A percentile compares a stretch with the other conserved stretches of the same genome.
phyloP scores from a whole-genome alignment of 345 rosid species.

The Conringia planisiliqua region DNA sequence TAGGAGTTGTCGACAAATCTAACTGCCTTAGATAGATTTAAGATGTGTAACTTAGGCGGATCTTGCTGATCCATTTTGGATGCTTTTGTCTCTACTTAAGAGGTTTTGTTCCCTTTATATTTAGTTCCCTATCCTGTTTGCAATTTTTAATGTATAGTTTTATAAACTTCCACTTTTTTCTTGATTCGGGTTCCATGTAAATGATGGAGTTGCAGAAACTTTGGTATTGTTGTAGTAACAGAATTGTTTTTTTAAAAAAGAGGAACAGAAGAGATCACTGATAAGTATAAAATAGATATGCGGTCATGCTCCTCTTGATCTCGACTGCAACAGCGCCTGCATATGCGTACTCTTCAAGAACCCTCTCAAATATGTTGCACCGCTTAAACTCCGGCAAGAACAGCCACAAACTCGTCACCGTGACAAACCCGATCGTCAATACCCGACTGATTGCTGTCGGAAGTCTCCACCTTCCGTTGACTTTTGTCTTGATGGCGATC shows the following conservation, averaged over 20 bases:
- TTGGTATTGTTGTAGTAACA: not conserved
- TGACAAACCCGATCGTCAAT: slow-evolving; percentile 42
- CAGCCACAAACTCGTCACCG: slow-evolving; percentile 39
- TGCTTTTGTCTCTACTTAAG: not conserved
- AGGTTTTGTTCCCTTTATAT: not conserved
- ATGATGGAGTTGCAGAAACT: not conserved
- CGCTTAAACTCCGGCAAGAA: slow-evolving; percentile 42
- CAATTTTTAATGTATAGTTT: slow-evolving; percentile 5
- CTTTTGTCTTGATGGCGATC: slow-evolving; percentile 39
- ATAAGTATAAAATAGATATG: not conserved
- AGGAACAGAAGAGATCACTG: not conserved
- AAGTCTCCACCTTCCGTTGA: slow-evolving; percentile 20
- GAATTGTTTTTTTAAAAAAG: not conserved
- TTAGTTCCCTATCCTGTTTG: not conserved
- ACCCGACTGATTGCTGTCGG: slow-evolving; percentile 26
- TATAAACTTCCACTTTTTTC: slow-evolving; percentile 1
- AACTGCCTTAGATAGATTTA: slow-evolving; percentile 14
- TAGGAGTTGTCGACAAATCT: slow-evolving; percentile 10
- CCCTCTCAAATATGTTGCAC: slow-evolving; percentile 23
- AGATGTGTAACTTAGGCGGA: slow-evolving; percentile 7
- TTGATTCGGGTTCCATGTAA: slow-evolving; percentile 1
- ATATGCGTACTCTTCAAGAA: slow-evolving; percentile 46
- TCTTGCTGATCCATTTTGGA: slow-evolving; percentile 16
- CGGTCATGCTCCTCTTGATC: not conserved
- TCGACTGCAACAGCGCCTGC: slow-evolving; percentile 17